A percentile compares a stretch with the other conserved stretches of the same genome.
These are phyloP conservation scores for Streptanthus diversifolius DNA, from an alignment of 345 rosid genomes.

Conservation along the genomic window DNA sequence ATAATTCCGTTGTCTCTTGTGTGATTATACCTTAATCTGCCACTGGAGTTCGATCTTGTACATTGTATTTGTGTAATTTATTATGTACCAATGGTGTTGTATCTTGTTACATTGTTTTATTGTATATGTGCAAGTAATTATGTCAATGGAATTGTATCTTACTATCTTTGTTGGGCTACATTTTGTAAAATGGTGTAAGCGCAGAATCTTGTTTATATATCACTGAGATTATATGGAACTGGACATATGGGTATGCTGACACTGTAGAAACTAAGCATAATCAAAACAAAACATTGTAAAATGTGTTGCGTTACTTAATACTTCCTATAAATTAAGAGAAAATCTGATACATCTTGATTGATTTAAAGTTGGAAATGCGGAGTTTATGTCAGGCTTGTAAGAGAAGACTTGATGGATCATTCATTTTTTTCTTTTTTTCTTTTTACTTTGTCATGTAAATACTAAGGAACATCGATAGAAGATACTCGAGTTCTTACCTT, in stretches of 20 bases:
- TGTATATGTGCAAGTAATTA: conserved; percentile 8
- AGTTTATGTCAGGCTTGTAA: not conserved
- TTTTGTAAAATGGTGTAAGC: not conserved
- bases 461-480: not conserved
- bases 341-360: not conserved
- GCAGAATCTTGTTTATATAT: not conserved
- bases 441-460: not conserved
- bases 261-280: not conserved
- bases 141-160: conserved; percentile 10
- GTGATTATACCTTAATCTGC: not conserved
- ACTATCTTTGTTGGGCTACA: not conserved
- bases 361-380: not conserved
- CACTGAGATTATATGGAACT: not conserved
- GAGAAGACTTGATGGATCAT: not conserved
- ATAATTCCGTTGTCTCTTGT: not conserved
- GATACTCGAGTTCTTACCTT: not conserved
- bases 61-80: conserved; percentile 3
- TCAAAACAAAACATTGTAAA: not conserved
- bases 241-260: not conserved
- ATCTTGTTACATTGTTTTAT: not conserved
- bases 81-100: not conserved
- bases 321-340: not conserved
- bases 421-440: not conserved
- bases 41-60: not conserved
- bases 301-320: not conserved